phyloP scores from a whole-genome alignment of 139 green algal species.

The Closterium sp. region DNA sequence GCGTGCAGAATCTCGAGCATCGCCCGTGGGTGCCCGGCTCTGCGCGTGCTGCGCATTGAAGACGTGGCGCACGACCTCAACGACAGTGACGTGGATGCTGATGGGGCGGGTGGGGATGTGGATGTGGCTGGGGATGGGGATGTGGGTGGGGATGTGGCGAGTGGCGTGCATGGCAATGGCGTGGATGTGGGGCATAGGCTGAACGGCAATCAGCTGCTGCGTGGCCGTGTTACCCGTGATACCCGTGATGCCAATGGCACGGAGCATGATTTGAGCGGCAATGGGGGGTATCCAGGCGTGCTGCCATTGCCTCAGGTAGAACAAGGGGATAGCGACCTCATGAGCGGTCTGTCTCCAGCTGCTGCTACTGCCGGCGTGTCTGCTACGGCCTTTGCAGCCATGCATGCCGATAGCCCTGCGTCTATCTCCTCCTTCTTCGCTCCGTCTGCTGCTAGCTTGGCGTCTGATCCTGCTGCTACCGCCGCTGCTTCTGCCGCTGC shows the following conservation, averaged over 20 bases:
- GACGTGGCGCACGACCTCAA: slow-evolving; percentile 33
- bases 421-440: not conserved
- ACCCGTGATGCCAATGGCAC: too few species aligned
- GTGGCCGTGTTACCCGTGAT: too few species aligned
- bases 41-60: slow-evolving; percentile 22
- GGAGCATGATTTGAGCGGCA: too few species aligned
- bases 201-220: too few species aligned
- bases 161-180: too few species aligned
- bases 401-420: not conserved
- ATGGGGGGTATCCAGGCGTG: too few species aligned
- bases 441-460: not conserved
- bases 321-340: not conserved
- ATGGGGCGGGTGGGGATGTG: not conserved
- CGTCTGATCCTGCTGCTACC: not conserved
- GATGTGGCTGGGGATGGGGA: not conserved
- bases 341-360: not conserved
- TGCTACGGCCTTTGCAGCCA: not conserved
- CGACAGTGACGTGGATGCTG: not conserved
- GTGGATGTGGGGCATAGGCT: too few species aligned
- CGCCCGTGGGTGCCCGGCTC: slow-evolving; percentile 1
- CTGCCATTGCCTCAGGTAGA: too few species aligned
- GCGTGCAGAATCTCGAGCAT: slow-evolving; percentile 1
- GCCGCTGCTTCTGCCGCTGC: not conserved
- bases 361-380: not conserved
- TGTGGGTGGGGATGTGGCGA: too few species aligned